Percentiles rank a stretch among this genome's conserved stretches.
Conservation (phyloP, 2,329 filamentous ascomycete species). For the Rhynchosporium agropyri region DNA sequence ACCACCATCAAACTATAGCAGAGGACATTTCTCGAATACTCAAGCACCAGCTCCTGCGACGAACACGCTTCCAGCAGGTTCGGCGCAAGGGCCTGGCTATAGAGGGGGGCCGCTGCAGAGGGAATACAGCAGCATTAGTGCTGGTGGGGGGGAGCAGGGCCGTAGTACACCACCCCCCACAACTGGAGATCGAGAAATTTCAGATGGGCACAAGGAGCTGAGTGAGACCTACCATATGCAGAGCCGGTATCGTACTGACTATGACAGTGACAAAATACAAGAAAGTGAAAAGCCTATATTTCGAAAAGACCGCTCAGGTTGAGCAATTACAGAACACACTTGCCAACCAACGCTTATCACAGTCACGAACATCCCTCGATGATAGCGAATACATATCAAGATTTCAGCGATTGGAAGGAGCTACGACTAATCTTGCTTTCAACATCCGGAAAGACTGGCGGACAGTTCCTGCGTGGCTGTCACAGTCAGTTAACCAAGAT, state of each 20-base stretch:
- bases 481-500: constrained; percentile 78
- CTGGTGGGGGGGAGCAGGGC: constrained; percentile 45
- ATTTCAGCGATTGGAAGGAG: constrained; percentile 88
- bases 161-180: constrained; percentile 50
- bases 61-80: constrained; percentile 31
- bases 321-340: constrained; percentile 97
- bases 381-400: constrained; percentile 91
- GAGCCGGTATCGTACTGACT: constrained; percentile 21
- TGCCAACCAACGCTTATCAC: constrained; percentile 91
- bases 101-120: constrained; percentile 42
- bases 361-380: constrained; percentile 91
- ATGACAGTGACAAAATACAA: constrained; percentile 86
- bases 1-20: constrained; percentile 37
- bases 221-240: constrained; percentile 40
- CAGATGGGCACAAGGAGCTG: constrained; percentile 48
- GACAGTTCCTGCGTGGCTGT: constrained; percentile 77
- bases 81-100: constrained; percentile 37
- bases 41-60: constrained; percentile 36
- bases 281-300: constrained; percentile 97
- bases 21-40: constrained; percentile 33
- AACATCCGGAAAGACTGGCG: constrained; percentile 96
- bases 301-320: constrained; percentile 86
- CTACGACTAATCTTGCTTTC: constrained; percentile 93
- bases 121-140: constrained; percentile 34
- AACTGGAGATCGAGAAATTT: constrained; percentile 37